Evolutionary conservation across 441 rosid species (phyloP), one percentile per base, ranked within the genome.

Genomic region (Erodium chrysanthum): DNA sequence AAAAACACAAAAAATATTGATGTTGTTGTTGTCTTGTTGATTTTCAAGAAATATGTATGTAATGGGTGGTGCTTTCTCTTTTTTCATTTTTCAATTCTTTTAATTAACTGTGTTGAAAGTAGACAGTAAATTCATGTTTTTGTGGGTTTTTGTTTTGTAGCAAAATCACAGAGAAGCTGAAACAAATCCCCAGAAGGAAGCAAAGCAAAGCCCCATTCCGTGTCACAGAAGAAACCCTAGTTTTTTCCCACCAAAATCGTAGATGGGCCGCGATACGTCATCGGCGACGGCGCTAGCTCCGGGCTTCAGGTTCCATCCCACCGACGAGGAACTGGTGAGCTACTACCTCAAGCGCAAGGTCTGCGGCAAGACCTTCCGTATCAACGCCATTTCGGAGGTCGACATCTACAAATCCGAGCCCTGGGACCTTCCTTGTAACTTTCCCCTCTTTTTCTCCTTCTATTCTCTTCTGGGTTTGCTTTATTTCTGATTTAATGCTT

Each of bases 391-490:
- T 70, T 83, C 84, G 0, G 93, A 86, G 52, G 96, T 88, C 72
- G 98, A 92, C 75, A 86, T 92, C 64, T 93, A 90, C 85, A 87
- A 85, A 77, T 83, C 84, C 20, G 97, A 93, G 74, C 97, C 97
- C 11, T 87, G 90, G 96, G 86, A 89, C 29, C 90, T 93, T 64
- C 83, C 92, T 69, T 96, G 97, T 86, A 52, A 2, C 15, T 64
- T 64, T 42, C 29, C 62, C 10, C 4, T 20, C 18, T 74, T 35
- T 46, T 62, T 67, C 20, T 37, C 2, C n/a, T 37, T 27, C 21
- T 17, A 17, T 64, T 14, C n/a, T 35, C 20, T n/a, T 27, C 20
- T 25, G 11, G 2, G 12, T 66, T 69, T 35, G 25, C 20, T 37
- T 27, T 17, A 40, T 1, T 18, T 42, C 6, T n/a, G 9, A n/a